phyloP scores from a whole-genome alignment of 768 basidiomycete species.

The Lentinula sp. region DNA sequence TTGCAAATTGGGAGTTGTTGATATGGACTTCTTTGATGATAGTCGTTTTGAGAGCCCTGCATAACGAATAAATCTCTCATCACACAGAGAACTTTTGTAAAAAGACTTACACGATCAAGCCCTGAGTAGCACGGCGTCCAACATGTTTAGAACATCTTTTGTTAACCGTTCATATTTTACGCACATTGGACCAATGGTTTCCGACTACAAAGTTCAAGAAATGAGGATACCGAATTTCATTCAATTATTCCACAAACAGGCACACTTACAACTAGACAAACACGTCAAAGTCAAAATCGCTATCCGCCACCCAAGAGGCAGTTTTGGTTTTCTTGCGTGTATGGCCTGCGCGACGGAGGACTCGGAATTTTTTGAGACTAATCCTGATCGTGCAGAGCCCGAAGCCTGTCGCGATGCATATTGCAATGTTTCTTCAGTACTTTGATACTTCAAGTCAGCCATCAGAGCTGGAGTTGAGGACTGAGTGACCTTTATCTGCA shows the following conservation, averaged over 20 bases:
- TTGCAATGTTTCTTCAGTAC: background rate
- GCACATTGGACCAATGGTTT: slow-evolving; percentile 36
- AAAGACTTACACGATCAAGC: slow-evolving; percentile 27
- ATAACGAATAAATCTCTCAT: background rate
- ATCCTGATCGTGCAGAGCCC: background rate
- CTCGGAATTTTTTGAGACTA: background rate
- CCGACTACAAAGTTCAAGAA: slow-evolving; percentile 20
- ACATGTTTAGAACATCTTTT: background rate
- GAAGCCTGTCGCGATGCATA: background rate
- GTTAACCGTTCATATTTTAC: slow-evolving; percentile 6
- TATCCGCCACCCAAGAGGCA: slow-evolving; percentile 29
- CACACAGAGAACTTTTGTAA: background rate
- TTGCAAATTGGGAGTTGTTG: slow-evolving; percentile 39
- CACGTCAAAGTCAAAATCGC: slow-evolving; percentile 30
- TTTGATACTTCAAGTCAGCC: background rate
- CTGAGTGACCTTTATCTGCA: no score
- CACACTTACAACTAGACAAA: slow-evolving; percentile 30
- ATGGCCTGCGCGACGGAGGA: background rate
- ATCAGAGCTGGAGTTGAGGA: background rate
- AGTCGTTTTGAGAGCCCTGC: slow-evolving; percentile 32
- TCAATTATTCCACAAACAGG: background rate
- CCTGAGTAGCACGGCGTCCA: slow-evolving; percentile 15
- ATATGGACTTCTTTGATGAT: slow-evolving; percentile 34
- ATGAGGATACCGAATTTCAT: background rate
- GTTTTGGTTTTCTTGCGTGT: slow-evolving; percentile 13